Percentiles rank a stretch among this genome's conserved stretches.
phyloP scores from a whole-genome alignment of 805 yeast species.

The Candida ascalaphidarum region DNA sequence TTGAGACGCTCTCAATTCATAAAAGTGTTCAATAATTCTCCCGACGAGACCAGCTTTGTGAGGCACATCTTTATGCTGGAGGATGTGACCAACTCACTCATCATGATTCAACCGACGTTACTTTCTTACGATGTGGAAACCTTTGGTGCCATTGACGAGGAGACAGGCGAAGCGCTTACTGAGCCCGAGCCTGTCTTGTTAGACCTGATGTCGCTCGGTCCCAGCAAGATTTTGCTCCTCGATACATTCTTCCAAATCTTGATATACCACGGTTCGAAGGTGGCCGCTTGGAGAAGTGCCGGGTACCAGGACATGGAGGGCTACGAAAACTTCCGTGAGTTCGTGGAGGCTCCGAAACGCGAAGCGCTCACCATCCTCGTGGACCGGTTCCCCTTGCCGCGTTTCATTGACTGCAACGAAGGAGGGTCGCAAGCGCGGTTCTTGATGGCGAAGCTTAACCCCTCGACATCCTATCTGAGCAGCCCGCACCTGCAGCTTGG shows the following conservation, averaged over 20 bases:
- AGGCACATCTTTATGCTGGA: constrained; percentile 57
- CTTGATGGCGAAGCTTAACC: constrained; percentile 60
- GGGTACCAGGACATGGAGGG: constrained; percentile 57
- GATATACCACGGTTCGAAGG: constrained; percentile 57
- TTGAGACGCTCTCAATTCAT: constrained; percentile 59
- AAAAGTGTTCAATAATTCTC: constrained; percentile 61
- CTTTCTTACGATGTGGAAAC: constrained; percentile 45
- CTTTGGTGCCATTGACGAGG: constrained; percentile 26
- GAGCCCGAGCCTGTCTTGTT: constrained; percentile 59
- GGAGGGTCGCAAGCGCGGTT: constrained; percentile 74
- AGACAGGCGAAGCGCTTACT: constrained; percentile 15
- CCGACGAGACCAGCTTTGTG: constrained; percentile 62
- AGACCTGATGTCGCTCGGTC: constrained; percentile 55
- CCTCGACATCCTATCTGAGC: constrained; percentile 47
- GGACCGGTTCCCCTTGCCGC: constrained; percentile 64
- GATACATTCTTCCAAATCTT: constrained; percentile 66
- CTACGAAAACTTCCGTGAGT: constrained; percentile 49
- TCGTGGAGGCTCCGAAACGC: constrained; percentile 51
- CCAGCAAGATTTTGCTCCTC: constrained; percentile 46
- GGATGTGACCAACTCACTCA: constrained; percentile 50
- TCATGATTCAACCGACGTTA: constrained; percentile 65
- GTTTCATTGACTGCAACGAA: constrained; percentile 67
- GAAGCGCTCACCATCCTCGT: constrained; percentile 59
- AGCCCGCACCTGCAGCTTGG: constrained; percentile 23
- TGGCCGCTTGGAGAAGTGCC: constrained; percentile 60